Conservation (phyloP, 1,284 basidiomycete species). For the Marasmius oreades region DNA sequence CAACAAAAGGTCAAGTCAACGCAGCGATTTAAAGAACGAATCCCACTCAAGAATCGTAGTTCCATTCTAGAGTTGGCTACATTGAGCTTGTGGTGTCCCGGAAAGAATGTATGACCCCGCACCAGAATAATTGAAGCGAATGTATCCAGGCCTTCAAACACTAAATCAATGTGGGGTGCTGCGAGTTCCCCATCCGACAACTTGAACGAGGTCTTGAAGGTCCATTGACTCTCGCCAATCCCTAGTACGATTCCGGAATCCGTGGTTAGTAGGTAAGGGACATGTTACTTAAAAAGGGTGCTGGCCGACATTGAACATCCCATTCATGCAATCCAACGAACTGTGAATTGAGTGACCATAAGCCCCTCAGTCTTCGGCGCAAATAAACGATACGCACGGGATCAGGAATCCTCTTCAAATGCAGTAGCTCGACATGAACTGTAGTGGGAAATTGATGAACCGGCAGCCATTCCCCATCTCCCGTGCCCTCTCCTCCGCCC, state of each 20-base stretch:
- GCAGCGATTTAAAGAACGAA: slow-evolving; percentile 1
- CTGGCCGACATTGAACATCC: slow-evolving; percentile 77
- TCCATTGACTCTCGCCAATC: slow-evolving; percentile 85
- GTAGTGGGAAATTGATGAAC: slow-evolving; percentile 72
- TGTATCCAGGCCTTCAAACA: slow-evolving; percentile 89
- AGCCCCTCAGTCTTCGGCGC: slow-evolving; percentile 3
- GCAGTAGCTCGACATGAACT: slow-evolving; percentile 82
- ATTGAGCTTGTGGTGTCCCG: slow-evolving; percentile 1
- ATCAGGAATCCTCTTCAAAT: slow-evolving; percentile 70
- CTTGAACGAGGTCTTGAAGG: slow-evolving; percentile 70
- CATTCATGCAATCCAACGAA: slow-evolving; percentile 78
- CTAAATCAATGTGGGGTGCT: slow-evolving; percentile 58
- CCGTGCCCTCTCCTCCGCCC: slow-evolving; percentile 55
- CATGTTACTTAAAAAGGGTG: not conserved
- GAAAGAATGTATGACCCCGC: slow-evolving; percentile 24
- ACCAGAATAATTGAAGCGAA: slow-evolving; percentile 72
- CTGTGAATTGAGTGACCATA: slow-evolving; percentile 33
- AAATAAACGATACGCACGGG: slow-evolving; percentile 53
- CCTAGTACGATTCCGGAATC: slow-evolving; percentile 44
- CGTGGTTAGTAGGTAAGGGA: not conserved
- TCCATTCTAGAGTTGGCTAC: slow-evolving; percentile 56
- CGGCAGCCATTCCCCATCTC: slow-evolving; percentile 63
- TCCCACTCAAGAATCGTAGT: slow-evolving; percentile 57
- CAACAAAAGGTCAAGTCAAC: not conserved
- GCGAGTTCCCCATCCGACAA: slow-evolving; percentile 46